phyloP scores from a whole-genome alignment of 169 alveolate species.

The Eimeria brunetti region DNA sequence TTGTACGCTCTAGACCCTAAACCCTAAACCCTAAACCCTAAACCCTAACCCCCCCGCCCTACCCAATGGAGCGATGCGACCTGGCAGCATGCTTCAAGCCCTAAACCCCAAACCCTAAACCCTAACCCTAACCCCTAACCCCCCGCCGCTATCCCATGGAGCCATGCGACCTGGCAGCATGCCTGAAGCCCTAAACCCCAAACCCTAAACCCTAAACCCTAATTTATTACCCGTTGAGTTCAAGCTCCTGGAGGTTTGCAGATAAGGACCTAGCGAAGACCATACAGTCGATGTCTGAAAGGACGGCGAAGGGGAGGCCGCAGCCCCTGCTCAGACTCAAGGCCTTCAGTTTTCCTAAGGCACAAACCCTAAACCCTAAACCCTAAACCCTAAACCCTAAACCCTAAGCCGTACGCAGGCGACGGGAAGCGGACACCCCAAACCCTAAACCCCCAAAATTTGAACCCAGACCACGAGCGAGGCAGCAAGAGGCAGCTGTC shows the following conservation, averaged over 20 bases:
- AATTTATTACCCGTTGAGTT: conserved; percentile 52
- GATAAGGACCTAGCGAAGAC: conserved; percentile 33
- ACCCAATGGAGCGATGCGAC: no score
- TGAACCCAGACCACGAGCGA: background rate
- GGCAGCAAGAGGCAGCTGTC: background rate
- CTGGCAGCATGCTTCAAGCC: no score
- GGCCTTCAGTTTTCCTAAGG: conserved; percentile 62
- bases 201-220: conserved; percentile 58
- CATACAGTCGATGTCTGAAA: conserved; percentile 72
- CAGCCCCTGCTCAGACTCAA: conserved; percentile 54
- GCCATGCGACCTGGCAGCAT: no score
- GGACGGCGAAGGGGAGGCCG: conserved; percentile 76
- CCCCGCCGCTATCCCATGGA: no score
- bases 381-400: conserved; percentile 1
- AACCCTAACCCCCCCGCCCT: no score
- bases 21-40: conserved; percentile 1
- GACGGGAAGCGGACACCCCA: background rate
- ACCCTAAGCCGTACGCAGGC: background rate
- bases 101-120: no score
- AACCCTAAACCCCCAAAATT: conserved; percentile 6
- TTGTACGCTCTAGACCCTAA: background rate
- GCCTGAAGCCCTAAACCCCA: conserved; percentile 17
- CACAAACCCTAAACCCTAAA: conserved; percentile 29
- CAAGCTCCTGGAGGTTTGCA: conserved; percentile 51
- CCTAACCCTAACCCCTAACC: no score